phyloP scores from a whole-genome alignment of 192 early-diverging fungal species.

The Coemansia sp. region DNA sequence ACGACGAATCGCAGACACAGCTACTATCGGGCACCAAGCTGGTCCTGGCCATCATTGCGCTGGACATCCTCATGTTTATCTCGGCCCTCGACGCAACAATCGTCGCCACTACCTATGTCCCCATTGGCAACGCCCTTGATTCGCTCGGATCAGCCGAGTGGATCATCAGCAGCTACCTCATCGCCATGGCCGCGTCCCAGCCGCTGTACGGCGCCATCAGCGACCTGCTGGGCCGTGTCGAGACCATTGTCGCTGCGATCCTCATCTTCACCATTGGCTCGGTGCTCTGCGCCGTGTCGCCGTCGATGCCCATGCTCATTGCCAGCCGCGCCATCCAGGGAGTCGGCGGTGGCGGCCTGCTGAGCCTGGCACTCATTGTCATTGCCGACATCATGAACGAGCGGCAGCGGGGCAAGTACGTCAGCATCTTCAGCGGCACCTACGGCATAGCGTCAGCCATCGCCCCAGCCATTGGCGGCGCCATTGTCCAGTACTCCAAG shows the following conservation, averaged over 20 bases:
- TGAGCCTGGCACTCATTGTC: slow-evolving; percentile 62
- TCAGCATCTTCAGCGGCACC: slow-evolving; percentile 54
- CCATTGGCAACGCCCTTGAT: slow-evolving; percentile 66
- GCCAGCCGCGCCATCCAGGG: slow-evolving; percentile 65
- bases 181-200: slow-evolving; percentile 62
- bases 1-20: too few species aligned
- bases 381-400: slow-evolving; percentile 67
- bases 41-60: slow-evolving; percentile 27
- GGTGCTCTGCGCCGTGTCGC: slow-evolving; percentile 29
- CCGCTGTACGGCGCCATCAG: slow-evolving; percentile 76
- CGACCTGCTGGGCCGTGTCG: slow-evolving; percentile 58
- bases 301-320: slow-evolving; percentile 53
- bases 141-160: slow-evolving; percentile 64
- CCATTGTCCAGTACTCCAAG: slow-evolving; percentile 57
- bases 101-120: slow-evolving; percentile 65
- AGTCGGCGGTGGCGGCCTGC: slow-evolving; percentile 61
- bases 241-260: slow-evolving; percentile 27
- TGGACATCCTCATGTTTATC: slow-evolving; percentile 30
- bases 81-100: slow-evolving; percentile 57
- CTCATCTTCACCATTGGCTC: slow-evolving; percentile 43
- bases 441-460: slow-evolving; percentile 56
- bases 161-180: slow-evolving; percentile 73
- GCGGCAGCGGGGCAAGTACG: slow-evolving; percentile 67
- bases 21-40: slow-evolving; percentile 20
- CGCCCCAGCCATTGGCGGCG: slow-evolving; percentile 67